Evolutionary conservation across 345 rosid species (phyloP), one percentile per base, ranked within the genome.

Genomic region (Eucalyptus marginata): DNA sequence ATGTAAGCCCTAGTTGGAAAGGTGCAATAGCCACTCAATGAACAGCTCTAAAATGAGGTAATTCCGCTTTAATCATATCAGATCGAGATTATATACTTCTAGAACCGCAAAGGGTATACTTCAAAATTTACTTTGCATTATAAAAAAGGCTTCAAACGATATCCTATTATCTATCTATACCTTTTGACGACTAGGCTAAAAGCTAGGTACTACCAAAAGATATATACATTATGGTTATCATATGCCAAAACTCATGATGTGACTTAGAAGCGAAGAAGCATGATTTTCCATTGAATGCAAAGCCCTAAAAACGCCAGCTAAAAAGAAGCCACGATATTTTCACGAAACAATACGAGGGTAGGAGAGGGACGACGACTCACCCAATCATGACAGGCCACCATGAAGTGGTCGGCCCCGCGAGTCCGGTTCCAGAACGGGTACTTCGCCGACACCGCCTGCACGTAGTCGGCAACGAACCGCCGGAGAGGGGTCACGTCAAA

Each of bases 391-490:
- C 91, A 89, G 24, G 91, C 81, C 49, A 89, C 87, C 87, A 89
- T 87, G 89, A 89, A 89, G 89, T 89, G 91, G 84, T 87, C 91
- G 11, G 89, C 89, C n/a, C 91, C 91, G n/a, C 31, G 22, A 20
- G 89, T 89, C 46, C 87, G 62, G 83, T 89, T 89, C 91, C 91
- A 89, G 64, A 80, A 89, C 6, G 91, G 91, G 83, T 89, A 90
- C 89, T 94, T 96, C 86, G 91, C 90, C 25, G 99, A 96, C 17
- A 97, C 76, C 76, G 93, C 89, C 46, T 68, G 92, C 27, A 97
- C 93, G 79, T 97, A 97, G 89, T 96, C 98, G 36, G 93, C 93
- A 71, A 93, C 98, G 87, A 94, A 96, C 22, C 89, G 93, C 91
- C 56, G 91, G 64, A 96, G 90, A 29, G 97, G 96, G 40, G 89